A percentile compares a stretch with the other conserved stretches of the same genome.
Evolutionary conservation across 495 filamentous ascomycete species (phyloP).

Genomic region (Aspergillus heteromorphus): DNA sequence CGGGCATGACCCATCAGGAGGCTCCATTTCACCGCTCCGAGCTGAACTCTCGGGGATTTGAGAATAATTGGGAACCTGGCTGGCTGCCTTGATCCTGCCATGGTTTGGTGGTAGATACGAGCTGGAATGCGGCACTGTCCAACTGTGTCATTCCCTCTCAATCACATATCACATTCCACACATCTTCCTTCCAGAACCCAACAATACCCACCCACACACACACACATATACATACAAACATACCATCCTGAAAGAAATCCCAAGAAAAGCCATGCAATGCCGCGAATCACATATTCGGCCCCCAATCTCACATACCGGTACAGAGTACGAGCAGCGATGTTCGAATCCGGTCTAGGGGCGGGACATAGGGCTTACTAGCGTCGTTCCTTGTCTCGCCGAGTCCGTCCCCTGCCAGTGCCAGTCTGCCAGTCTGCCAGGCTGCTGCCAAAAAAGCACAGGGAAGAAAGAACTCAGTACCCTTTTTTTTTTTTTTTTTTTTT

Average conservation of each 20-base stretch:
- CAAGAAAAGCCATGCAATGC: not conserved
- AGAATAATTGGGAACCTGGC: not conserved
- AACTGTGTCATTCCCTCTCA: too few relatives aligned
- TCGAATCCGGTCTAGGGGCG: not conserved
- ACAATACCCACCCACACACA: too few relatives aligned
- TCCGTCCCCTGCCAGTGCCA: too few relatives aligned
- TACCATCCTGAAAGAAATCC: not conserved
- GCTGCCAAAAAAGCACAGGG: too few relatives aligned
- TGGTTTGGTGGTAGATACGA: not conserved
- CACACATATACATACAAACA: too few relatives aligned
- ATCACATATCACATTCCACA: not conserved
- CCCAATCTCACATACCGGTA: not conserved
- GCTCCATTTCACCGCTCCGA: conserved; percentile 13
- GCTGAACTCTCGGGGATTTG: not conserved
- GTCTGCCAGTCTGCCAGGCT: too few relatives aligned
- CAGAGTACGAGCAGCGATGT: not conserved
- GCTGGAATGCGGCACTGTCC: too few relatives aligned
- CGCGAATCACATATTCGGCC: not conserved
- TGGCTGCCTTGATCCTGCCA: not conserved
- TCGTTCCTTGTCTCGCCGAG: not conserved
- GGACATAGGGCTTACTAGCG: not conserved
- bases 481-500: too few relatives aligned
- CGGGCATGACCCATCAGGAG: conserved; percentile 6
- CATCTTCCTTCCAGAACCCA: not conserved
- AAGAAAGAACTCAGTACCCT: too few relatives aligned